phyloP scores from a whole-genome alignment of 2,329 filamentous ascomycete genomes.

The Trichoderma cornu-damae region DNA sequence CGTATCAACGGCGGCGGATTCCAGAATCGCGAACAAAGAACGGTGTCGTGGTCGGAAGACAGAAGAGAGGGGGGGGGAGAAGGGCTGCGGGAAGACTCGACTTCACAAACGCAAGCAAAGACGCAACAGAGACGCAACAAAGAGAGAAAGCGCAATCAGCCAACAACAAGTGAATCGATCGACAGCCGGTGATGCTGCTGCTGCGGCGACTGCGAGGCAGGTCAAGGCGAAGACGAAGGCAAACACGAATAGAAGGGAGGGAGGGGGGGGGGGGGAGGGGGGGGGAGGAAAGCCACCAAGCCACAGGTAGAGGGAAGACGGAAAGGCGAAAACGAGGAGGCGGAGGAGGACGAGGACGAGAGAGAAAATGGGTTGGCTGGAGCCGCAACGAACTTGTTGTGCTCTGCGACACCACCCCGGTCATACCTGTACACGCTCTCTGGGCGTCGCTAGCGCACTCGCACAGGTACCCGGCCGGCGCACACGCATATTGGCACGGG shows the following conservation, averaged over 20 bases:
- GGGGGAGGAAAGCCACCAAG: conserved; percentile 14
- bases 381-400: conserved; percentile 9
- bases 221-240: conserved; percentile 8
- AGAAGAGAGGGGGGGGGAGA: background rate
- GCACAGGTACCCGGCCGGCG: conserved; percentile 2
- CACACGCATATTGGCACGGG: background rate
- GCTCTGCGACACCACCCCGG: conserved; percentile 11
- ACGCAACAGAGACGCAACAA: conserved; percentile 14
- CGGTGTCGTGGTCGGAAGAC: conserved; percentile 16
- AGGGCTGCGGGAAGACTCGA: conserved; percentile 11
- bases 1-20: conserved; percentile 26
- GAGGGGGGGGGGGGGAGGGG: too few species aligned
- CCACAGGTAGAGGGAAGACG: conserved; percentile 13
- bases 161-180: conserved; percentile 13
- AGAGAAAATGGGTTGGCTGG: conserved; percentile 5
- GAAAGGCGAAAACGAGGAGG: conserved; percentile 18
- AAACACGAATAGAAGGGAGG: conserved; percentile 21
- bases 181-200: conserved; percentile 5
- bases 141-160: conserved; percentile 11
- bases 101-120: conserved; percentile 12
- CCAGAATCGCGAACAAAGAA: conserved; percentile 26
- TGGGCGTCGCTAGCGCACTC: background rate
- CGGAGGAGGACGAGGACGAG: conserved; percentile 16
- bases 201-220: conserved; percentile 12
- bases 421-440: background rate